These are phyloP conservation scores for Leccinum rimulosum DNA, from an alignment of 768 basidiomycete genomes.

Conservation along the genomic window DNA sequence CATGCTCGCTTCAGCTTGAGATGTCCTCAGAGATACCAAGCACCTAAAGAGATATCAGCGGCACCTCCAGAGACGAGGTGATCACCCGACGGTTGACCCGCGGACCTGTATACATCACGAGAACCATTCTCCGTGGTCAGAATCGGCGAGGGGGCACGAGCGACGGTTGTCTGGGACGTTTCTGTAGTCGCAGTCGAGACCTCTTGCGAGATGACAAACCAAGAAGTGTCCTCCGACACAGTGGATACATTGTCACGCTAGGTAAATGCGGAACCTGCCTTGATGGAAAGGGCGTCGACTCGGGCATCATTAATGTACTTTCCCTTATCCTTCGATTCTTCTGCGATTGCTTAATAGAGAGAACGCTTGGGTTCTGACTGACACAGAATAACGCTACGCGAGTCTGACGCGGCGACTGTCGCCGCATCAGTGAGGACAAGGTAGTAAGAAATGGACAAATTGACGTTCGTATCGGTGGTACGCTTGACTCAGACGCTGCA, in stretches of 20 bases:
- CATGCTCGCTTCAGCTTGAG: not conserved
- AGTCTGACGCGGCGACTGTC: not conserved
- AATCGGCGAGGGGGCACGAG: not conserved
- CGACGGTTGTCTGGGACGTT: not conserved
- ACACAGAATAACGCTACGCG: not conserved
- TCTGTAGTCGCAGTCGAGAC: not conserved
- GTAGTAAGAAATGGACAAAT: not conserved
- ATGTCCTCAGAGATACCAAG: too few species aligned
- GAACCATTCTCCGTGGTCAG: too few species aligned
- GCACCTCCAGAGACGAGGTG: too few species aligned
- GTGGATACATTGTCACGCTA: not conserved
- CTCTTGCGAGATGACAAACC: too few species aligned
- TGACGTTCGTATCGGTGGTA: not conserved
- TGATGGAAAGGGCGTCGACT: not conserved
- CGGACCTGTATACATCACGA: slow-evolving; percentile 4
- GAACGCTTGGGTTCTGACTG: not conserved
- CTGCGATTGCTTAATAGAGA: not conserved
- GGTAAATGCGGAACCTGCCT: not conserved
- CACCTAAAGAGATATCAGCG: too few species aligned
- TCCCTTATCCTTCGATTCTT: not conserved
- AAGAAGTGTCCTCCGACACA: not conserved
- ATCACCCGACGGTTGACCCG: not conserved
- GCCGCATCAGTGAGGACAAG: too few species aligned
- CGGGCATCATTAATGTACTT: not conserved
- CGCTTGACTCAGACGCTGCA: not conserved